Evolutionary conservation across 2,329 filamentous ascomycete species (phyloP).

Genomic region (Xylaria arbuscula): DNA sequence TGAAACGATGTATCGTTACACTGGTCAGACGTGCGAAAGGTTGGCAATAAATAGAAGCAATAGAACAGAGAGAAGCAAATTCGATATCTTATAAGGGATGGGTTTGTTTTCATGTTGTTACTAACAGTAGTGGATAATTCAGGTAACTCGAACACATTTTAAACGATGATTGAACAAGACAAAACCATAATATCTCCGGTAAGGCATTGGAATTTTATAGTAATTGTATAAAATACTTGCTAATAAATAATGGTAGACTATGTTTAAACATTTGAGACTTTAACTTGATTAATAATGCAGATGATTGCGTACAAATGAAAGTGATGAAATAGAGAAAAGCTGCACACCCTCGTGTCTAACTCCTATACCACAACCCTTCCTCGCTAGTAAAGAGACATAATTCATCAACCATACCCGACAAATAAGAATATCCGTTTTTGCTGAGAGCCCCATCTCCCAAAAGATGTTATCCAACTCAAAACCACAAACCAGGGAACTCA

Average conservation of each 20-base stretch:
- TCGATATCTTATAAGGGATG: too few relatives aligned
- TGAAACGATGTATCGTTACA: too few relatives aligned
- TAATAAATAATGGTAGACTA: not conserved
- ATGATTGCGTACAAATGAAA: slow-evolving; percentile 7
- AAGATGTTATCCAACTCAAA: slow-evolving; percentile 12
- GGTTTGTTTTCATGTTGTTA: not conserved
- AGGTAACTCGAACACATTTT: not conserved
- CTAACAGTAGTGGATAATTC: too few relatives aligned
- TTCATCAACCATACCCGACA: slow-evolving; percentile 42
- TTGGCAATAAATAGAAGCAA: too few relatives aligned
- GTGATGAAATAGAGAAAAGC: slow-evolving; percentile 13
- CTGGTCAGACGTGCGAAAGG: too few relatives aligned
- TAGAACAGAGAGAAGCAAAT: too few relatives aligned
- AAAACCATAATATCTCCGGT: not conserved
- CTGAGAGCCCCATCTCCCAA: not conserved
- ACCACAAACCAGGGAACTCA: slow-evolving; percentile 15
- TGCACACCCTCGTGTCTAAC: slow-evolving; percentile 19
- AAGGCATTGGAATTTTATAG: not conserved
- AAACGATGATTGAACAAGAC: too few relatives aligned
- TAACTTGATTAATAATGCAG: slow-evolving; percentile 28
- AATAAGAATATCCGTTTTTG: slow-evolving; percentile 28
- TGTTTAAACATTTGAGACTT: not conserved
- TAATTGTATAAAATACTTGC: not conserved
- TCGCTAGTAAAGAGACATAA: slow-evolving; percentile 34
- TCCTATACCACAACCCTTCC: slow-evolving; percentile 11